Percentiles rank a stretch among this genome's conserved stretches.
Conservation (phyloP, 225 moss, liverwort and hornwort genomes). For the Pseudisothecium myosuroides region DNA sequence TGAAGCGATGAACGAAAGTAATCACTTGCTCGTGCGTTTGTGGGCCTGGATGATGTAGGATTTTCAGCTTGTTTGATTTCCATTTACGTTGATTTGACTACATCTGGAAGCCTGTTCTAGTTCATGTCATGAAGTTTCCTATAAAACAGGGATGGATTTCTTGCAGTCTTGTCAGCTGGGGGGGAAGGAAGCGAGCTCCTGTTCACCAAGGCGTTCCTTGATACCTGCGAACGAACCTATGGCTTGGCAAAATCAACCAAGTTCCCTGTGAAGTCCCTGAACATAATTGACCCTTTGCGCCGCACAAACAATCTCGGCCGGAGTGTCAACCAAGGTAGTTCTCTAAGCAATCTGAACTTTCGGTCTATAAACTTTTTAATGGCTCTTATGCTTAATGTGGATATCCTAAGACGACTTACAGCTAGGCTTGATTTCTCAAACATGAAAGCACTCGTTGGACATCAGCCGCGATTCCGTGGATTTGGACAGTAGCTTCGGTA, state of each 20-base stretch:
- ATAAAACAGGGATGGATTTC: conserved; percentile 40
- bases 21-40: background rate
- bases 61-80: conserved; percentile 8
- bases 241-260: conserved; percentile 19
- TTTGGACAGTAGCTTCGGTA: background rate
- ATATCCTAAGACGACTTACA: background rate
- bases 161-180: conserved; percentile 48
- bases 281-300: conserved; percentile 76
- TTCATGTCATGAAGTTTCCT: conserved; percentile 16
- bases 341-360: background rate
- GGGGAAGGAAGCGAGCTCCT: conserved; percentile 47
- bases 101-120: conserved; percentile 3
- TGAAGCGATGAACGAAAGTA: background rate
- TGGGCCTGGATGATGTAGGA: background rate
- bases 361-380: conserved; percentile 1
- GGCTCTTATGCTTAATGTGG: background rate
- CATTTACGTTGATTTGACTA: background rate
- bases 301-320: conserved; percentile 85
- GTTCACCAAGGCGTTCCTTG: conserved; percentile 46
- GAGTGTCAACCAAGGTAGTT: conserved; percentile 66
- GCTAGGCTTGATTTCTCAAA: background rate
- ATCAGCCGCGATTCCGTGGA: background rate
- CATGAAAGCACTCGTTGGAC: background rate
- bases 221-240: conserved; percentile 28
- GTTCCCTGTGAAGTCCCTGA: conserved; percentile 57